These are phyloP conservation scores for Amaranthus palmeri DNA, from an alignment of 148 eudicot species.

Conservation along the genomic window DNA sequence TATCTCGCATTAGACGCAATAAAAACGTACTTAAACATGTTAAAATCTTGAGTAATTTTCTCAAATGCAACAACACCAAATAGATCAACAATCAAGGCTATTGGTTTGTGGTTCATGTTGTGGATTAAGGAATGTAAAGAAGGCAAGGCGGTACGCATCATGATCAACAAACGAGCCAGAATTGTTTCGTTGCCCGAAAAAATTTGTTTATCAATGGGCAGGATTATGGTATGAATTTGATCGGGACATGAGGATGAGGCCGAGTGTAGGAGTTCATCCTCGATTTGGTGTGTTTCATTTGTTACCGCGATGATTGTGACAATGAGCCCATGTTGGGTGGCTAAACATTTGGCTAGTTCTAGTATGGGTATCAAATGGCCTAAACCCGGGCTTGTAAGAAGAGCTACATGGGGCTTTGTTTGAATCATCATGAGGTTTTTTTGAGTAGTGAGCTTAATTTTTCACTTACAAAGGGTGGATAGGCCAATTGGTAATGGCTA, in stretches of 20 bases:
- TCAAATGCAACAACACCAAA: constrained; percentile 40
- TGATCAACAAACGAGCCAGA: constrained; percentile 23
- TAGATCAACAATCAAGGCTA: constrained; percentile 42
- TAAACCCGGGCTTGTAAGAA: constrained; percentile 50
- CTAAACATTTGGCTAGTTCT: constrained; percentile 41
- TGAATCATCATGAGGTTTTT: constrained; percentile 15
- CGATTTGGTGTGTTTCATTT: constrained; percentile 20
- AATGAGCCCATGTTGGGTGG: constrained; percentile 30
- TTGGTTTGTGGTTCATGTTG: constrained; percentile 22
- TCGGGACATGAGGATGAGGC: constrained; percentile 18
- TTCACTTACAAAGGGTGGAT: too few relatives aligned
- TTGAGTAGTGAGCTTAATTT: too few relatives aligned
- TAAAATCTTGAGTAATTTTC: constrained; percentile 29
- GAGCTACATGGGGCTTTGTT: constrained; percentile 31
- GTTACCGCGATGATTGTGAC: constrained; percentile 35
- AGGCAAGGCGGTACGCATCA: constrained; percentile 26
- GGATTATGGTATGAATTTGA: constrained; percentile 26
- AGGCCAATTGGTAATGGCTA: too few relatives aligned
- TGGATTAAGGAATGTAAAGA: constrained; percentile 26
- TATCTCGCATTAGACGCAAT: constrained; percentile 31
- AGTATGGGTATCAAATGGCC: constrained; percentile 53
- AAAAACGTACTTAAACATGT: constrained; percentile 38
- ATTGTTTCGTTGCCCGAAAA: constrained; percentile 5
- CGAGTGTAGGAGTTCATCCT: constrained; percentile 26
- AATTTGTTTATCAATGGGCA: constrained; percentile 24